Evolutionary conservation across 176 grass and related monocot genomes (phyloP).

Genomic region (Typha latifolia): DNA sequence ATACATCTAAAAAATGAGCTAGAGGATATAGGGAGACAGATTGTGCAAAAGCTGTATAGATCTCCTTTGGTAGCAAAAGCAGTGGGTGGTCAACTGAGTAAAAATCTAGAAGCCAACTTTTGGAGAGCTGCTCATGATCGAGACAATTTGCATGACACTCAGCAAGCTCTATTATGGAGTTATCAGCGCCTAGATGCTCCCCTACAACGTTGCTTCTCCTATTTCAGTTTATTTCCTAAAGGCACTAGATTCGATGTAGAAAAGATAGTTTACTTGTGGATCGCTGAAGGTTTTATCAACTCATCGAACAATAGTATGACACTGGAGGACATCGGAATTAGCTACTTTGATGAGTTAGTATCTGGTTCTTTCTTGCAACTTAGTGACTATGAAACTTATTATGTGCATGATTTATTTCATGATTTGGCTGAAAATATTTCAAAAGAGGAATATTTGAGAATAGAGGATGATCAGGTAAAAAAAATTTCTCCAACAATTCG

Average conservation of each 20-base stretch:
- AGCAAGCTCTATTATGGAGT: slow-evolving; percentile 10
- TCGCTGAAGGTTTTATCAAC: no score
- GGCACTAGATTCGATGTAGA: background rate
- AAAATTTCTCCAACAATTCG: slow-evolving; percentile 3
- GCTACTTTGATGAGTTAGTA: no score
- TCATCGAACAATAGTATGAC: no score
- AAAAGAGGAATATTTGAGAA: background rate
- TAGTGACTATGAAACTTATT: background rate
- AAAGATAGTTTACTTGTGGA: no score
- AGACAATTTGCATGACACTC: no score
- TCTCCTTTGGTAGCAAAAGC: slow-evolving; percentile 28
- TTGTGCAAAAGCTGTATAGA: slow-evolving; percentile 20
- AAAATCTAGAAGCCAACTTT: no score
- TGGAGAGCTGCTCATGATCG: no score
- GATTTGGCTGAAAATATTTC: slow-evolving; percentile 19
- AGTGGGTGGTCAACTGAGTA: slow-evolving; percentile 3
- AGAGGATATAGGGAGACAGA: slow-evolving; percentile 5
- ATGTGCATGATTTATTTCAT: slow-evolving; percentile 17
- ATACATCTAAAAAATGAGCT: background rate
- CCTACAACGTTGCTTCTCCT: slow-evolving; percentile 14
- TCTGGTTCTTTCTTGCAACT: slow-evolving; percentile 15
- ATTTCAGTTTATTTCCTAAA: slow-evolving; percentile 22
- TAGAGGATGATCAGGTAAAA: background rate
- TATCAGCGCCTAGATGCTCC: slow-evolving; percentile 18
- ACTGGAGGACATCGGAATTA: no score